A percentile compares a stretch with the other conserved stretches of the same genome.
Evolutionary conservation across 2,329 filamentous ascomycete genomes (phyloP).

Genomic region (Pseudogymnoascus sp.): DNA sequence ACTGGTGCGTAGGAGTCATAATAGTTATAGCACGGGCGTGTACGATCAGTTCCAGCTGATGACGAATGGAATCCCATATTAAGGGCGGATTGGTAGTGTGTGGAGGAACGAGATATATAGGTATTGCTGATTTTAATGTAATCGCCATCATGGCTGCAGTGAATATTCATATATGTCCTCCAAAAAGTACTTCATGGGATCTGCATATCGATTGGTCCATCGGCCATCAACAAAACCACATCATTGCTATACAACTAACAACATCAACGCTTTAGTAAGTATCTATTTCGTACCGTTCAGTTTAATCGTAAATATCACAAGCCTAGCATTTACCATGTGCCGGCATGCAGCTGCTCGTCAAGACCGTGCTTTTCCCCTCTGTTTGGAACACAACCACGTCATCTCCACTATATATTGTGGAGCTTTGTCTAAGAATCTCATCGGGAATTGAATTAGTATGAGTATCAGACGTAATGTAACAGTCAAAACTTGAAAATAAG

Average conservation of each 20-base stretch:
- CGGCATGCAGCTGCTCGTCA: not conserved
- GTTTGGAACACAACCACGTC: not conserved
- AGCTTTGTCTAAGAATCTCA: not conserved
- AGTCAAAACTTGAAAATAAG: not conserved
- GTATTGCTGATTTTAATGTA: not conserved
- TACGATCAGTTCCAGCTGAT: constrained; percentile 98
- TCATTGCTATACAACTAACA: not conserved
- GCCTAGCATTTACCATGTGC: not conserved
- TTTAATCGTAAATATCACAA: not conserved
- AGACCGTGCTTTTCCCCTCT: not conserved
- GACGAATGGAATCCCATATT: constrained; percentile 92
- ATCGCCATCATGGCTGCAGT: not conserved
- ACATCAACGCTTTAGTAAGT: not conserved
- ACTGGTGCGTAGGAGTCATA: constrained; percentile 81
- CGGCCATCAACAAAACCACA: not conserved
- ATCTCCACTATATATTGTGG: not conserved
- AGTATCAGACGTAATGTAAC: not conserved
- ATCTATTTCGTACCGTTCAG: not conserved
- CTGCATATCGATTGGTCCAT: not conserved
- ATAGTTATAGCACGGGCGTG: constrained; percentile 82
- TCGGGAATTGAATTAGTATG: no score
- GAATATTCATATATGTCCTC: not conserved
- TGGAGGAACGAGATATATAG: not conserved
- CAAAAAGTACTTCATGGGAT: not conserved
- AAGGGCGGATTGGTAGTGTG: not conserved